These are phyloP conservation scores for Amanita rubescens DNA, from an alignment of 768 basidiomycete species.

Conservation along the genomic window DNA sequence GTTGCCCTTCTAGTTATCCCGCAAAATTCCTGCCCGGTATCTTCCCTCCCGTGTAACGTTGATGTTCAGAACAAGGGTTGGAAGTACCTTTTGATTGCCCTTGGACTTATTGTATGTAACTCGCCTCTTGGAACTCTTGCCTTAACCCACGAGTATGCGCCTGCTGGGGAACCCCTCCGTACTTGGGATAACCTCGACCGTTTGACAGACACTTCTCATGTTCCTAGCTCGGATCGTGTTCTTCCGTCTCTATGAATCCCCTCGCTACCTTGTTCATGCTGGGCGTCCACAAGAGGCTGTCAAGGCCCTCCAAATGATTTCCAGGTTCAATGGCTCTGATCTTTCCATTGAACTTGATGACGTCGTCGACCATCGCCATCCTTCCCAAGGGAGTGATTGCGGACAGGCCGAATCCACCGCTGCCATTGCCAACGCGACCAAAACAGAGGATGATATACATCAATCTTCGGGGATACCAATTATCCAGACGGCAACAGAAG, in stretches of 20 bases:
- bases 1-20: slow-evolving; percentile 80
- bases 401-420: background rate
- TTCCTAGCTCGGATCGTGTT: slow-evolving; percentile 81
- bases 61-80: slow-evolving; percentile 75
- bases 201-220: slow-evolving; percentile 73
- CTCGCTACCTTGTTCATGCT: slow-evolving; percentile 85
- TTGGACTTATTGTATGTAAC: slow-evolving; percentile 74
- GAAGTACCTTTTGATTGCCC: slow-evolving; percentile 72
- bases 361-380: slow-evolving; percentile 39
- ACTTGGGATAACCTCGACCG: slow-evolving; percentile 3
- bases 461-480: background rate
- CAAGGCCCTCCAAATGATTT: slow-evolving; percentile 76
- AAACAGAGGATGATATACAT: background rate
- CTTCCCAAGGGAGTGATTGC: background rate
- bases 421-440: background rate
- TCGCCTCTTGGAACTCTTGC: slow-evolving; percentile 7
- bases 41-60: slow-evolving; percentile 52
- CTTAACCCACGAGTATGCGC: slow-evolving; percentile 1
- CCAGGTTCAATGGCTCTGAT: slow-evolving; percentile 75
- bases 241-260: slow-evolving; percentile 92
- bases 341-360: slow-evolving; percentile 64
- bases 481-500: background rate
- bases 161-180: background rate
- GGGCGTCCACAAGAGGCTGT: slow-evolving; percentile 82
- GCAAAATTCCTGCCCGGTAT: slow-evolving; percentile 52